Conservation (phyloP, 1,139 yeast genomes). For the Pichia sp. region DNA sequence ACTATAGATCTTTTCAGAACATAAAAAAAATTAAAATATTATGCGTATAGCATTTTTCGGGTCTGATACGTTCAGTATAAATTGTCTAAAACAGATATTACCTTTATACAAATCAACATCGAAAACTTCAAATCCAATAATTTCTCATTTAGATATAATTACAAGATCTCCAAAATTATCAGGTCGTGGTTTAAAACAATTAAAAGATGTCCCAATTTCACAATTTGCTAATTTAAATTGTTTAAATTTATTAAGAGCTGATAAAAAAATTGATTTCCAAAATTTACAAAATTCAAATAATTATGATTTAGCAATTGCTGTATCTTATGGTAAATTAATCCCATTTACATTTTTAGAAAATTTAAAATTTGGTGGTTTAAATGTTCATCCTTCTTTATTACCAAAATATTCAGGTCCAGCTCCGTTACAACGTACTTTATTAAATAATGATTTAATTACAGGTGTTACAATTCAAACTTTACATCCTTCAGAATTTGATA, state of each 20-base stretch:
- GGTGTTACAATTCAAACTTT: constrained; percentile 90
- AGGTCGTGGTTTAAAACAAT: constrained; percentile 54
- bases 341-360: constrained; percentile 50
- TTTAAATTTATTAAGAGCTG: constrained; percentile 51
- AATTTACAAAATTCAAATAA: constrained; percentile 28
- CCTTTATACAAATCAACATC: constrained; percentile 25
- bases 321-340: constrained; percentile 78
- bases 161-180: constrained; percentile 62
- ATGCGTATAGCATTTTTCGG: constrained; percentile 54
- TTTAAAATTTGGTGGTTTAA: constrained; percentile 63
- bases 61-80: constrained; percentile 67
- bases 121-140: constrained; percentile 17
- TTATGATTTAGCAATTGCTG: constrained; percentile 74
- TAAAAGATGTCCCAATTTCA: constrained; percentile 54
- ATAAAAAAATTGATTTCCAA: constrained; percentile 46
- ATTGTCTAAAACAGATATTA: constrained; percentile 45
- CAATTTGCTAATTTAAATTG: constrained; percentile 30
- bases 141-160: constrained; percentile 52
- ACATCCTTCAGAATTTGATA: constrained; percentile 82
- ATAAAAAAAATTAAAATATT: background rate
- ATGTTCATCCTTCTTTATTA: constrained; percentile 87
- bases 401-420: constrained; percentile 87
- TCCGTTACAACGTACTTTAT: constrained; percentile 76
- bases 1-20: too few relatives aligned
- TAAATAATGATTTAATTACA: constrained; percentile 55